These are phyloP conservation scores for Aegilops longissima DNA, from an alignment of 176 grass and related monocot species.

Conservation along the genomic window DNA sequence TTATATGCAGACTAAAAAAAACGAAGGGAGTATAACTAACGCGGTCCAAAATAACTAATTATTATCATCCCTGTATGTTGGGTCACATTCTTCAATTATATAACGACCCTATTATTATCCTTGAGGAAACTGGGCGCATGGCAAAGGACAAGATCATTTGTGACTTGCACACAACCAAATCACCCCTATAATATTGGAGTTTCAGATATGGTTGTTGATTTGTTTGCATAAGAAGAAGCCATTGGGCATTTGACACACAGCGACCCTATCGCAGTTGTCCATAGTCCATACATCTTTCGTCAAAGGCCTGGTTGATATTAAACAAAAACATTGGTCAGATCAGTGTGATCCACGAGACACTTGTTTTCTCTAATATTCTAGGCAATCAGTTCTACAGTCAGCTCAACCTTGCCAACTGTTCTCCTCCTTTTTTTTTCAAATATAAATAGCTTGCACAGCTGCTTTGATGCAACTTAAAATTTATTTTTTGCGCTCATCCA, in stretches of 20 bases:
- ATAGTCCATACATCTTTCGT: neutral
- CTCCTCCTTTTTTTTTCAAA: neutral
- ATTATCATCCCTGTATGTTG: neutral
- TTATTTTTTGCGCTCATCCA: neutral
- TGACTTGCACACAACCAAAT: conserved; percentile 1
- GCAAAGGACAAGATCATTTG: neutral
- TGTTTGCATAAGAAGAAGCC: conserved; percentile 1
- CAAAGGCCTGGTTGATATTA: neutral
- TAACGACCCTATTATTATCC: neutral
- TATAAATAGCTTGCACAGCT: neutral
- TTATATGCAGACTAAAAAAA: no score
- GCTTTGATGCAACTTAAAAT: neutral
- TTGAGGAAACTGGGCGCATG: neutral
- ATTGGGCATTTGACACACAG: neutral
- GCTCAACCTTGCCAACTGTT: neutral
- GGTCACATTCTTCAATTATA: conserved; percentile 23
- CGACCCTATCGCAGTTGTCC: neutral
- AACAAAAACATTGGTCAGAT: neutral
- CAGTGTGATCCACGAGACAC: conserved; percentile 17
- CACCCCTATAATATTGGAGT: neutral
- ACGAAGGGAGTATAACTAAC: neutral
- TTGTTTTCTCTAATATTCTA: neutral
- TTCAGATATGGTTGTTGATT: neutral
- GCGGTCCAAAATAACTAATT: conserved; percentile 11
- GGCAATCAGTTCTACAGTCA: conserved; percentile 4